Evolutionary conservation across 768 basidiomycete species (phyloP), one percentile per base, ranked within the genome.

Genomic region (Imleria badia): DNA sequence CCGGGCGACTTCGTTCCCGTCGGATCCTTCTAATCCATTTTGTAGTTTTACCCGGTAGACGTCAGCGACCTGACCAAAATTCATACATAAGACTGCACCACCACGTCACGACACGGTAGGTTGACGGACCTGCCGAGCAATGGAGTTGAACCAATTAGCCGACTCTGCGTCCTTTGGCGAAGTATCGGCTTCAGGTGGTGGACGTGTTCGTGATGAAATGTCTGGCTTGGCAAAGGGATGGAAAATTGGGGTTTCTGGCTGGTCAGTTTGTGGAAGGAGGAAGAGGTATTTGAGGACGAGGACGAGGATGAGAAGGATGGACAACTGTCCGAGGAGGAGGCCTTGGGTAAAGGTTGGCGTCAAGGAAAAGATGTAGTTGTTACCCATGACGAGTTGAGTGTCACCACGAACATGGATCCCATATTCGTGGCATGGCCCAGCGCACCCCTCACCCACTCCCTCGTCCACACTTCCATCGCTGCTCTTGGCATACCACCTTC

Each of bases 281-380:
- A 99, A 97, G 52, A 98, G 85, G 74, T 97, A 98, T 67, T 91
- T 91, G 73, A 99, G 84, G 67, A 99, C 82, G 58, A 94, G 74
- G 44, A 78, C 78, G 29, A 91, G 79, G 44, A 95, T 79, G 47
- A 88, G 64, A 41, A 93, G 76, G 62, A 99, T 87, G 23, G 94
- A 95, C 20, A 92, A 78, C 71, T 98, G 96, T 52, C 96, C 96
- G 41, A 98, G 73, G 36, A 99, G 76, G 34, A 99, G 82, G 15
- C 96, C 96, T 68, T 98, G 95, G 1, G 95, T 97, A 73, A 99
- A 99, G 1, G 92, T 94, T 20, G 89, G 91, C 62, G 89, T 84
- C 40, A 91, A 76, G 34, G 86, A 85, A 61, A 90, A 81, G 45
- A 91, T 68, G 72, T 85, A 86, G 66, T 80, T 83, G 60, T 55